Conservation (phyloP, 2,329 filamentous ascomycete species). For the Cordyceps fumosorosea region DNA sequence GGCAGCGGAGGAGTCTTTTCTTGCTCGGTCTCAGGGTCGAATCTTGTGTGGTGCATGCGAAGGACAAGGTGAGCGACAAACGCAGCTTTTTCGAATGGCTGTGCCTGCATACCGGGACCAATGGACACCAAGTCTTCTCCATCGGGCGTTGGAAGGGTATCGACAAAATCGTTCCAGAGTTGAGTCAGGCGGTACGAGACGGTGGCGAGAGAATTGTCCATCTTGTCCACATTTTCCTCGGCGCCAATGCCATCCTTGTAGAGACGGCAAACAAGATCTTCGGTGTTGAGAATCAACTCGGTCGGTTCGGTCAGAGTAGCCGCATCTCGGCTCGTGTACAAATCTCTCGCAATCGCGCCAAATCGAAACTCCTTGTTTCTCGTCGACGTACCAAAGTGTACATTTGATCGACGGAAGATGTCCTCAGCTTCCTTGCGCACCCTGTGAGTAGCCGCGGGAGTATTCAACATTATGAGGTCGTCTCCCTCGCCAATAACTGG, state of each 20-base stretch:
- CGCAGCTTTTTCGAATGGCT: constrained; percentile 66
- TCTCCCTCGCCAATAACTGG: constrained; percentile 38
- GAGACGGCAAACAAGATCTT: constrained; percentile 59
- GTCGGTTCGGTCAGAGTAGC: constrained; percentile 62
- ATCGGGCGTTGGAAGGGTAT: constrained; percentile 40
- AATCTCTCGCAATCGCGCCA: constrained; percentile 63
- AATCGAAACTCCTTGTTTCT: constrained; percentile 57
- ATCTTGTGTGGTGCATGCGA: constrained; percentile 64
- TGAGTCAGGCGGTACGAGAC: constrained; percentile 45
- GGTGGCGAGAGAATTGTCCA: constrained; percentile 50
- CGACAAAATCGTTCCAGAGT: constrained; percentile 50
- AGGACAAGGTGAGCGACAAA: constrained; percentile 75
- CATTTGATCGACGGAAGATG: constrained; percentile 47
- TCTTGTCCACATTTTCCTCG: constrained; percentile 47
- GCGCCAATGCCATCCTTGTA: constrained; percentile 56
- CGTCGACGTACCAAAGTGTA: constrained; percentile 33
- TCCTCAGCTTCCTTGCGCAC: constrained; percentile 50
- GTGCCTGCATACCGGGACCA: constrained; percentile 55
- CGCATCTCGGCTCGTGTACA: constrained; percentile 50
- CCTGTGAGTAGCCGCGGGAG: constrained; percentile 47
- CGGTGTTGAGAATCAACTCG: constrained; percentile 67
- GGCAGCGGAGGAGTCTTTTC: constrained; percentile 55
- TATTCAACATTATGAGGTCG: constrained; percentile 49
- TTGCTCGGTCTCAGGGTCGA: constrained; percentile 30
- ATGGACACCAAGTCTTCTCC: constrained; percentile 55